phyloP scores from a whole-genome alignment of 73 alveolate genomes.

The Durusdinium trenchii region DNA sequence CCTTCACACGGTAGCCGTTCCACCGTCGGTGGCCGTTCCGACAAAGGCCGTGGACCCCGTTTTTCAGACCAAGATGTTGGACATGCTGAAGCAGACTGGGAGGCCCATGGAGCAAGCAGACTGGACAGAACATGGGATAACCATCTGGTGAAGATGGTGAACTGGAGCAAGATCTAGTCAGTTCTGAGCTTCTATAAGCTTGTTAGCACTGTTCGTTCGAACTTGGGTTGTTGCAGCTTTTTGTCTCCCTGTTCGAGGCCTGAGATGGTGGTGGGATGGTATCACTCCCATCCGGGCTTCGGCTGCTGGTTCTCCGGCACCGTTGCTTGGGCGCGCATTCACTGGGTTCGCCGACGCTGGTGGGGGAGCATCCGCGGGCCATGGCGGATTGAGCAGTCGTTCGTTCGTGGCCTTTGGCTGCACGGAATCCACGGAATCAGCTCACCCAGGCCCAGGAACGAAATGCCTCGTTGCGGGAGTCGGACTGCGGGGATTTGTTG shows the following conservation, averaged over 20 bases:
- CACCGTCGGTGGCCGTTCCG: not conserved
- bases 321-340: not conserved
- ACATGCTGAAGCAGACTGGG: slow-evolving; percentile 99
- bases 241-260: slow-evolving; percentile 95
- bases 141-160: not conserved
- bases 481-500: too few relatives aligned
- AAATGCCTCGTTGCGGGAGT: too few relatives aligned
- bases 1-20: not conserved
- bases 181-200: not conserved
- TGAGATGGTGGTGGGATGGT: slow-evolving; percentile 99
- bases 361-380: too few relatives aligned
- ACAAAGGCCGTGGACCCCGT: slow-evolving; percentile 99
- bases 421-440: too few relatives aligned
- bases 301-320: slow-evolving; percentile 99
- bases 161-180: not conserved
- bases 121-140: not conserved
- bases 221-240: not conserved
- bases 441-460: too few relatives aligned
- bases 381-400: too few relatives aligned
- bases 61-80: slow-evolving; percentile 99
- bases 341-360: too few relatives aligned
- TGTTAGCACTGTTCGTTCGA: not conserved
- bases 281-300: slow-evolving; percentile 99
- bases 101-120: slow-evolving; percentile 22
- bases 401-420: too few relatives aligned